Conservation (phyloP, 2,329 filamentous ascomycete genomes). For the Apiospora kogelbergensis region DNA sequence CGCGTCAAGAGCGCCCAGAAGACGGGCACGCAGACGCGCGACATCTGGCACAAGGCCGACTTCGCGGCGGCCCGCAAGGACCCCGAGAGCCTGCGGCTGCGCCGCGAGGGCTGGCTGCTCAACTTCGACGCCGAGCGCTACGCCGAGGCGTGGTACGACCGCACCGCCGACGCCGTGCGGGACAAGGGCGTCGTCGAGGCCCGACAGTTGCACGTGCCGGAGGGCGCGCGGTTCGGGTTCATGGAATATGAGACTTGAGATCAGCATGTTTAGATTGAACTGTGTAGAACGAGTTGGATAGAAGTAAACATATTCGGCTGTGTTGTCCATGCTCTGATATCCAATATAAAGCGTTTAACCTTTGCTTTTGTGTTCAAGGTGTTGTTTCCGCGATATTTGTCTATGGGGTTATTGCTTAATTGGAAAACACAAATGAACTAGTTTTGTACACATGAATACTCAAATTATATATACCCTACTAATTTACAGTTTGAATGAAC, state of each 20-base stretch:
- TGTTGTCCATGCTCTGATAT: no score
- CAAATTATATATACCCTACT: no score
- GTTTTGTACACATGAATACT: no score
- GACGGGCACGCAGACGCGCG: conserved; percentile 44
- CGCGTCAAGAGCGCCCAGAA: conserved; percentile 47
- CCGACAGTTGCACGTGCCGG: conserved; percentile 25
- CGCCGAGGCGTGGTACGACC: conserved; percentile 38
- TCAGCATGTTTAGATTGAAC: neutral
- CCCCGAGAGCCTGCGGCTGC: conserved; percentile 43
- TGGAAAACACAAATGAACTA: no score
- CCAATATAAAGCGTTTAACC: no score
- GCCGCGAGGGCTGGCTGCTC: conserved; percentile 48
- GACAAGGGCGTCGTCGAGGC: conserved; percentile 21
- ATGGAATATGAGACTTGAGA: conserved; percentile 19
- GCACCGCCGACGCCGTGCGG: conserved; percentile 23
- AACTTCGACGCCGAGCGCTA: conserved; percentile 48
- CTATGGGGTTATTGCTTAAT: no score
- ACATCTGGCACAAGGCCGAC: conserved; percentile 53
- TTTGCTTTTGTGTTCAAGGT: no score
- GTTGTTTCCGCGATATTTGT: no score
- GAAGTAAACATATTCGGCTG: no score
- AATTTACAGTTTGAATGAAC: no score
- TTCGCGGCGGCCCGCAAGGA: conserved; percentile 45
- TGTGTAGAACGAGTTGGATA: no score
- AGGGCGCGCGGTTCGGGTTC: conserved; percentile 25